Evolutionary conservation across 345 rosid species (phyloP).

Genomic region (Eucalyptus paniculata): DNA sequence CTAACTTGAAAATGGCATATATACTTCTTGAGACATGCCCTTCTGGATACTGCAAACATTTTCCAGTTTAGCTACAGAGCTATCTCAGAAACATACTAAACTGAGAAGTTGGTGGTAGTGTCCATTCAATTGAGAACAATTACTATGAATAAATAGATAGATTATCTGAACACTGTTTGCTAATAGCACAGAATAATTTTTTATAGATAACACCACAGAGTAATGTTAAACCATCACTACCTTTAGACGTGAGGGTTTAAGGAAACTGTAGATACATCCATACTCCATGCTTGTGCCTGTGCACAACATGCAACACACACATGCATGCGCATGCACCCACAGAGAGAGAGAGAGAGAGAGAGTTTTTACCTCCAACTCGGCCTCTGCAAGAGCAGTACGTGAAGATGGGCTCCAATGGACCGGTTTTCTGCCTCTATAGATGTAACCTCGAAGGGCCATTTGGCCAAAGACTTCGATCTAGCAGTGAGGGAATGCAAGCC

Average conservation of each 20-base stretch:
- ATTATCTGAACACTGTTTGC: not conserved
- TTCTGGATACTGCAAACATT: constrained; percentile 67
- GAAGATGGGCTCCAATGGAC: constrained; percentile 99
- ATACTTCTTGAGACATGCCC: constrained; percentile 93
- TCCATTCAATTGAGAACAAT: not conserved
- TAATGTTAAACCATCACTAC: not conserved
- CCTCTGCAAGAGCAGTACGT: constrained; percentile 97
- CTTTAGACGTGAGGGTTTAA: not conserved
- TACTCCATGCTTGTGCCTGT: not conserved
- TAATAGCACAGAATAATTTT: not conserved
- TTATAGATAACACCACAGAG: not conserved
- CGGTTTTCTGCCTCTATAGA: constrained; percentile 92
- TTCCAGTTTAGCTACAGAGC: not conserved
- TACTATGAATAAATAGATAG: not conserved
- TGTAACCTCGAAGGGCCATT: constrained; percentile 82
- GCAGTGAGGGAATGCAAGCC: constrained; percentile 4
- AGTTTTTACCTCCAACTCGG: constrained; percentile 80
- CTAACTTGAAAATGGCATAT: constrained; percentile 61
- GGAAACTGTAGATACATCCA: not conserved
- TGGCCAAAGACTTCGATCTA: constrained; percentile 90
- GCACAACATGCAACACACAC: not conserved
- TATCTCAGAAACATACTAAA: not conserved
- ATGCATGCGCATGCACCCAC: no score
- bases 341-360: not conserved
- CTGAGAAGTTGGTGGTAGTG: not conserved